Evolutionary conservation across 2,329 filamentous ascomycete species (phyloP).

Genomic region (Sclerotinia subarctica): DNA sequence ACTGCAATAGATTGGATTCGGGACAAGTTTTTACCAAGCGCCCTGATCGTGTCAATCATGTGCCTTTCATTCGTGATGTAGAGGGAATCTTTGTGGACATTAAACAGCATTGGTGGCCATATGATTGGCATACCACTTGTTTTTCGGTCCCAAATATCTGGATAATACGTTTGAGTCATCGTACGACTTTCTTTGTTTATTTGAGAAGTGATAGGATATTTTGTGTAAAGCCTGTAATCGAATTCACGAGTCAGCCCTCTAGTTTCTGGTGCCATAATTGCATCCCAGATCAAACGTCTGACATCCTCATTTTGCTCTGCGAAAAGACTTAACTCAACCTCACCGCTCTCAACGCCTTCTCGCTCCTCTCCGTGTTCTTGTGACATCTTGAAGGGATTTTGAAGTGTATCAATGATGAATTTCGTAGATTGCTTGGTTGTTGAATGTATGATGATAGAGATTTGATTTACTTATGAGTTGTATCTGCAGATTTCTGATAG

Average conservation of each 20-base stretch:
- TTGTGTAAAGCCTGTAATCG: neutral
- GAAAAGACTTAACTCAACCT: neutral
- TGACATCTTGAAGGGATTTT: neutral
- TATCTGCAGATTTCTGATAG: neutral
- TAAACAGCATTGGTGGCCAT: neutral
- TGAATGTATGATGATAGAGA: neutral
- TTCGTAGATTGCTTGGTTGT: neutral
- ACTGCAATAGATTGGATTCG: neutral
- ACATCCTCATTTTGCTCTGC: neutral
- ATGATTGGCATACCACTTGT: neutral
- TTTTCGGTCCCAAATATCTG: neutral
- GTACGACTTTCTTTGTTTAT: neutral
- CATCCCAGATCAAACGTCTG: neutral
- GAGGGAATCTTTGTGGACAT: neutral
- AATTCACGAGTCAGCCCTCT: neutral
- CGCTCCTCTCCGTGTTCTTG: neutral
- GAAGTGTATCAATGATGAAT: neutral
- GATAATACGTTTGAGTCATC: neutral
- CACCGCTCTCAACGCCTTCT: neutral
- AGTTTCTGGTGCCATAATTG: neutral
- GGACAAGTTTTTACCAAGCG: neutral
- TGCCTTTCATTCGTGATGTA: neutral
- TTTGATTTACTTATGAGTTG: neutral
- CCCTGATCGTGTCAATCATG: neutral
- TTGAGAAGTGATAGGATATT: neutral